phyloP scores from a whole-genome alignment of 2,329 filamentous ascomycete genomes.

The Monosporascus sp. region DNA sequence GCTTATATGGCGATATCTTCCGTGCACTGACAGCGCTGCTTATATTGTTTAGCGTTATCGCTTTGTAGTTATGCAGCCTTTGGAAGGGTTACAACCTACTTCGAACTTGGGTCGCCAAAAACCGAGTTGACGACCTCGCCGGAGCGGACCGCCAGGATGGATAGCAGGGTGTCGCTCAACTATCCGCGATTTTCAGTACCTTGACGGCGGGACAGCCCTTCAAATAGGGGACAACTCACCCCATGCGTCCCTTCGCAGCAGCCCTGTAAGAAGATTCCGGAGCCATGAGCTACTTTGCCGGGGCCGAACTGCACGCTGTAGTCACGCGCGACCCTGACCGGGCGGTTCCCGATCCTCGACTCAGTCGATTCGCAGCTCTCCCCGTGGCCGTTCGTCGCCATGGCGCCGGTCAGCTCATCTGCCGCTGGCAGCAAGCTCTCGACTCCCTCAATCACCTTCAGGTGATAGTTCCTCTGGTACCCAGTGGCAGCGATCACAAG shows the following conservation, averaged over 20 bases:
- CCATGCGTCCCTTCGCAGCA: constrained; percentile 92
- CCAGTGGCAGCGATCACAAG: constrained; percentile 83
- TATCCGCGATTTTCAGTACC: constrained; percentile 25
- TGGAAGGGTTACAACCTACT: neutral
- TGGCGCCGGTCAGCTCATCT: constrained; percentile 8
- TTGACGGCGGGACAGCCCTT: neutral
- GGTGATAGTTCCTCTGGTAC: constrained; percentile 73
- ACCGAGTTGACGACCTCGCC: constrained; percentile 75
- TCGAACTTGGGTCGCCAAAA: constrained; percentile 42
- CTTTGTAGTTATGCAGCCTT: neutral
- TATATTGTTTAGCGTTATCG: neutral
- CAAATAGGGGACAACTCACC: constrained; percentile 48
- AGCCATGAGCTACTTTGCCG: constrained; percentile 62
- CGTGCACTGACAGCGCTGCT: neutral
- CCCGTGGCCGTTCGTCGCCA: constrained; percentile 5
- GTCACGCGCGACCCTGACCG: constrained; percentile 58
- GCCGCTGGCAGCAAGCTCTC: constrained; percentile 58
- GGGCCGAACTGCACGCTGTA: constrained; percentile 71
- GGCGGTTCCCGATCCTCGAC: constrained; percentile 46
- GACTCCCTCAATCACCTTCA: constrained; percentile 66
- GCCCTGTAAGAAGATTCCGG: constrained; percentile 87
- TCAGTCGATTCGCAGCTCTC: constrained; percentile 11
- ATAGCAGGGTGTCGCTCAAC: constrained; percentile 78
- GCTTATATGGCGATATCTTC: neutral
- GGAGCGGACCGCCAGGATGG: constrained; percentile 68